Base-by-base conservation (phyloP, 2,329 filamentous ascomycete species). In the Penicillium sp. region DNA sequence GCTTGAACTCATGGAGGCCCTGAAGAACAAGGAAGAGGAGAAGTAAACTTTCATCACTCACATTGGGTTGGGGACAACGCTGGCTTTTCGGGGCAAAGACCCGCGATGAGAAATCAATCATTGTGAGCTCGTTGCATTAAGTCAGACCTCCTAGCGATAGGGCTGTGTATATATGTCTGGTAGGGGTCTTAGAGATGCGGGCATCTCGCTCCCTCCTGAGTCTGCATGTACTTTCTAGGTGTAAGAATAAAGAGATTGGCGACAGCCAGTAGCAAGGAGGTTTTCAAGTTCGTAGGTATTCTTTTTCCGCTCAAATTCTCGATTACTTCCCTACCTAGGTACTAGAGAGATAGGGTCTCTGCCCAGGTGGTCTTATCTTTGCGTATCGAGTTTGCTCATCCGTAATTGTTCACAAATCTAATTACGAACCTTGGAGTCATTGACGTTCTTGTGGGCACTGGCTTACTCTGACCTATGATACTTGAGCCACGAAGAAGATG, bases 1-100 rank as follows among this genome's bases (percentile, higher is more conserved):
- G 63, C 97, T 97, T 69, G 93, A 97, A 71, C 79, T 99, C 53
- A 95, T 97, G 91, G 83, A 89, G 71, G 84, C 90, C 2, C 95
- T 96, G 5, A 74, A 77, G 56, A 79, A 63, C 10, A 65, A 67
- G 46, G 65, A 65, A 54, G 67, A 58, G 49, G 79, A 60, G n/a
- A 62, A 68, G 55, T 64, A 64, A 57, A 61, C 52, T 49, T 50
- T 44, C 48, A 58, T 56, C 57, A 53, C 39, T 18, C 10, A 5
- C 7, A 36, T 24, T 38, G 38, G 22, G 34, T 38, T 29, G 50
- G 32, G 49, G 38, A 16, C 18, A n/a, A 14, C 22, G 9, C 36
- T 36, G 21, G 18, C 11, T 39, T 41, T 29, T 11, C 11, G 9
- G 29, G 24, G 18, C 41, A 9, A 40, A 10, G 16, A 21, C 41